Conservation (phyloP, 2,329 filamentous ascomycete species). For the Alternaria arbusti region DNA sequence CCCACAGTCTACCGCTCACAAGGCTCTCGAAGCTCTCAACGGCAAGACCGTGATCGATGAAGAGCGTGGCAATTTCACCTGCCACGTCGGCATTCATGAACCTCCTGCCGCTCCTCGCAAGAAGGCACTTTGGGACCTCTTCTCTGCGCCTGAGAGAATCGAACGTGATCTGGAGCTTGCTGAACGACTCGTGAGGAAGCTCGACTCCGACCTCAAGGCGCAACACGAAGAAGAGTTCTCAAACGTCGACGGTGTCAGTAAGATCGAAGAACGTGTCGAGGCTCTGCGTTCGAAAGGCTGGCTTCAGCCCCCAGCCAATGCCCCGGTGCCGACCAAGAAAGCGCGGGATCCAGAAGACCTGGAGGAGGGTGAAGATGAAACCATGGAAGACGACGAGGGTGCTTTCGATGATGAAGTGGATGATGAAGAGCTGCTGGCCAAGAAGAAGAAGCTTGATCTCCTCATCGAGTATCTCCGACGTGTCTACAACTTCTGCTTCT, state of each 20-base stretch:
- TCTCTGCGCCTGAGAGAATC: slow-evolving; percentile 91
- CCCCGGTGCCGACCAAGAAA: slow-evolving; percentile 63
- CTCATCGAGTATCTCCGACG: slow-evolving; percentile 95
- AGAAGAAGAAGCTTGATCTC: slow-evolving; percentile 97
- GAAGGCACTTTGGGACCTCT: slow-evolving; percentile 96
- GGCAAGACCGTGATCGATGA: slow-evolving; percentile 97
- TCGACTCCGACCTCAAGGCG: slow-evolving; percentile 82
- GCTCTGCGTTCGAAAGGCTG: slow-evolving; percentile 77
- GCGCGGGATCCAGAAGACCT: slow-evolving; percentile 67
- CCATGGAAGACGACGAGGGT: slow-evolving; percentile 69
- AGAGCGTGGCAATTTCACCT: slow-evolving; percentile 92
- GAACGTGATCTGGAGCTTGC: slow-evolving; percentile 88
- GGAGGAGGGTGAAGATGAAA: slow-evolving; percentile 75
- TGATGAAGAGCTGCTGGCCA: slow-evolving; percentile 84
- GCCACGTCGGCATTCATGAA: slow-evolving; percentile 94
- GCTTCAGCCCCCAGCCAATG: slow-evolving; percentile 70
- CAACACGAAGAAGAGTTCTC: slow-evolving; percentile 58
- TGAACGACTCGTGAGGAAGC: slow-evolving; percentile 79
- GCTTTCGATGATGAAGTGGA: slow-evolving; percentile 79
- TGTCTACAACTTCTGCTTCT: slow-evolving; percentile 99
- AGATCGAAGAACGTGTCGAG: slow-evolving; percentile 87
- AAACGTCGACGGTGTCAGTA: slow-evolving; percentile 69
- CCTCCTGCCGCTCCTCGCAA: slow-evolving; percentile 85
- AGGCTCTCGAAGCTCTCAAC: slow-evolving; percentile 91
- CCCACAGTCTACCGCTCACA: slow-evolving; percentile 71